Evolutionary conservation across 441 rosid species (phyloP).

Genomic region (Euphorbia corollata): DNA sequence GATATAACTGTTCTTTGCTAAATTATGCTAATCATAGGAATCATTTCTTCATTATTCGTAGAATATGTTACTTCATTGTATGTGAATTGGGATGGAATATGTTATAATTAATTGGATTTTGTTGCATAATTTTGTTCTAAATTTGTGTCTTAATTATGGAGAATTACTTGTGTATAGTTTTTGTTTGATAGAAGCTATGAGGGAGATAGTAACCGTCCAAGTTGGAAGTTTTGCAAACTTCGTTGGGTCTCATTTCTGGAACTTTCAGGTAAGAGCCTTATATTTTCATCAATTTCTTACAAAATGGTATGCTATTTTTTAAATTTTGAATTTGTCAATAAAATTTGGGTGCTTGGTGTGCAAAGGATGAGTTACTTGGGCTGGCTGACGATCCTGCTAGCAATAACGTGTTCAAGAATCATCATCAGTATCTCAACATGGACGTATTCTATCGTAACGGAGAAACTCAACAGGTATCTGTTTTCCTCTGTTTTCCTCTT

Average conservation of each 20-base stretch:
- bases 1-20: too few species aligned
- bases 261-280: conserved; percentile 57
- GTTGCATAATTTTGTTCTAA: too few species aligned
- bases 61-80: too few species aligned
- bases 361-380: conserved; percentile 86
- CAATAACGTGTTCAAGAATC: conserved; percentile 56
- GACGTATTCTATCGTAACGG: conserved; percentile 77
- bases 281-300: background rate
- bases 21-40: too few species aligned
- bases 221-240: conserved; percentile 47
- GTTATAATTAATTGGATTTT: too few species aligned
- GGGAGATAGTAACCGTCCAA: background rate
- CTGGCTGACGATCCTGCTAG: conserved; percentile 61
- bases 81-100: too few species aligned
- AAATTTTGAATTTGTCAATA: background rate
- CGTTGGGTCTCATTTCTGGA: conserved; percentile 94
- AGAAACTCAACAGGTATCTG: conserved; percentile 56
- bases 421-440: conserved; percentile 42
- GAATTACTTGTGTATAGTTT: background rate
- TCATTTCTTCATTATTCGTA: too few species aligned
- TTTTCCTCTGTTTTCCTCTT: background rate
- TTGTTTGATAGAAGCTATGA: background rate
- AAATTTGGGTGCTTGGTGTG: background rate
- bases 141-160: background rate
- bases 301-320: background rate